phyloP scores from a whole-genome alignment of 75 land plant genomes.

The Selaginella tamariscina region DNA sequence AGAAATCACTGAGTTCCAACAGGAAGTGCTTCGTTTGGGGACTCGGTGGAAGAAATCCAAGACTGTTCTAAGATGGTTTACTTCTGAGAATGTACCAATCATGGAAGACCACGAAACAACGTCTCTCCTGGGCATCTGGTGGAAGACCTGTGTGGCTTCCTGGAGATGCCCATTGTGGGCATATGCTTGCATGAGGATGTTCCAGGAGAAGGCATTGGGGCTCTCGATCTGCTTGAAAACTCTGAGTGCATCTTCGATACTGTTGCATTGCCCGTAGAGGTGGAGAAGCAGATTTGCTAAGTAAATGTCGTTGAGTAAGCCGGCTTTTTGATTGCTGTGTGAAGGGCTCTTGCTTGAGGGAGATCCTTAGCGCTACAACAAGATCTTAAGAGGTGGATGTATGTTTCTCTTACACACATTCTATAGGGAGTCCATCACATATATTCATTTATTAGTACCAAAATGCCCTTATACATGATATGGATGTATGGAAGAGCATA shows the following conservation, averaged over 20 bases:
- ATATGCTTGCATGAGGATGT: background rate
- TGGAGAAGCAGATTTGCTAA: constrained; percentile 7
- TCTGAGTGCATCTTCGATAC: background rate
- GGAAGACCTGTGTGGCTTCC: background rate
- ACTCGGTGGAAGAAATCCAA: background rate
- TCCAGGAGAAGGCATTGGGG: constrained; percentile 1
- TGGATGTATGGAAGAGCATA: too few relatives aligned
- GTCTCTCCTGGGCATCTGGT: background rate
- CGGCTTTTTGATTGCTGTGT: background rate
- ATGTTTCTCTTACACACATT: too few relatives aligned
- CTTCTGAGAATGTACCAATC: background rate
- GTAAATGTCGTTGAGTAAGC: background rate
- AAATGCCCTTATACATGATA: too few relatives aligned
- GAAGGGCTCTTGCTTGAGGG: too few relatives aligned
- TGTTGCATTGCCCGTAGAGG: background rate
- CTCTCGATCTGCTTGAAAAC: background rate
- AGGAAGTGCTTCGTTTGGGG: background rate
- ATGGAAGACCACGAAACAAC: background rate
- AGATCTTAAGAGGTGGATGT: too few relatives aligned
- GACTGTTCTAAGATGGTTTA: background rate
- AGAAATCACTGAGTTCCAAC: background rate
- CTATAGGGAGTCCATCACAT: too few relatives aligned
- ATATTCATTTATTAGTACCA: too few relatives aligned
- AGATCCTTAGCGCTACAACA: too few relatives aligned
- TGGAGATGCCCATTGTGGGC: background rate